phyloP scores from a whole-genome alignment of 2,329 filamentous ascomycete species.

The Verticillium tricorpus region DNA sequence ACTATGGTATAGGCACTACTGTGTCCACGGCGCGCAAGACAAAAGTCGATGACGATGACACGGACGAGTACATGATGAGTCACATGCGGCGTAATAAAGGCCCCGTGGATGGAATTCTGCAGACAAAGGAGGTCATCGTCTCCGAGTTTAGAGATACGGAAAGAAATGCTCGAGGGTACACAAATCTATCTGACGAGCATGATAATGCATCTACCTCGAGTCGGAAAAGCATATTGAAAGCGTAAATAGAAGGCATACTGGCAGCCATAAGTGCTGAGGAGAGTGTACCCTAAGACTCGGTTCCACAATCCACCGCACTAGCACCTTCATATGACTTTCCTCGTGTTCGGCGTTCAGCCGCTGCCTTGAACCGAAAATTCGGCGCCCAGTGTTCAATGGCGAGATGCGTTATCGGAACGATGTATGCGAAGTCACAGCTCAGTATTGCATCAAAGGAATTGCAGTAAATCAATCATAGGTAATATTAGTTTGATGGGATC shows the following conservation, averaged over 20 bases:
- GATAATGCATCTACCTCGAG: background rate
- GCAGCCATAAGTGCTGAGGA: no score
- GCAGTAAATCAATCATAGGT: no score
- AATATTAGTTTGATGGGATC: no score
- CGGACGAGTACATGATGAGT: conserved; percentile 5
- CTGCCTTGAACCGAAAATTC: no score
- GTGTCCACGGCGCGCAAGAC: conserved; percentile 7
- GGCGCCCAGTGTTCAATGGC: no score
- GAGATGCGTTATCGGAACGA: no score
- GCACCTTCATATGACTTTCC: no score
- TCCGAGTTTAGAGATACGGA: conserved; percentile 7
- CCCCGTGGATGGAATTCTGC: conserved; percentile 9
- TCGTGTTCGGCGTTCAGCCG: no score
- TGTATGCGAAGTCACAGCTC: no score
- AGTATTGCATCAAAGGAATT: no score
- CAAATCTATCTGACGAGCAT: background rate
- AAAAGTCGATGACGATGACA: background rate
- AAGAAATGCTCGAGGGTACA: background rate
- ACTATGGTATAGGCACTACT: conserved; percentile 6
- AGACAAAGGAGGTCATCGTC: conserved; percentile 10
- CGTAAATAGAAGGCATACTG: background rate
- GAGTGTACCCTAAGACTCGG: no score
- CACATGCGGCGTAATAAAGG: conserved; percentile 6
- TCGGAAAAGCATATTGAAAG: background rate
- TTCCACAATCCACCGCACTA: no score